Evolutionary conservation across 768 basidiomycete species (phyloP).

Genomic region (Psilocybe tampanensis): DNA sequence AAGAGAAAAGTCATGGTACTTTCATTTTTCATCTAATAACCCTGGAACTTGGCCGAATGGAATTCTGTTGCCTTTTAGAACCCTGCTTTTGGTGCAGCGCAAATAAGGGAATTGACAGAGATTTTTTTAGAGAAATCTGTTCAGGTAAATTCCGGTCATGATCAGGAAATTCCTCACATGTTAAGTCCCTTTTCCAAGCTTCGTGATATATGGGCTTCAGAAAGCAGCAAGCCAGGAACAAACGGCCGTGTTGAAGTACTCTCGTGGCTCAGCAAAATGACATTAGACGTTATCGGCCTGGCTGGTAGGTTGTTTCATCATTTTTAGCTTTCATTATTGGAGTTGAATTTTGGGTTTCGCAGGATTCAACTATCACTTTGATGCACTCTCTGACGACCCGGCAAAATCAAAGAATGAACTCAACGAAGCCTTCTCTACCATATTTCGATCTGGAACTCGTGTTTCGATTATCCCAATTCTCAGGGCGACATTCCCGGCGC

Average conservation of each 20-base stretch:
- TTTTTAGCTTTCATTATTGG: slow-evolving; percentile 41
- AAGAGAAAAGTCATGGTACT: slow-evolving; percentile 48
- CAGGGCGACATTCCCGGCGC: slow-evolving; percentile 33
- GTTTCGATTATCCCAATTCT: slow-evolving; percentile 34
- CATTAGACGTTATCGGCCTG: slow-evolving; percentile 77
- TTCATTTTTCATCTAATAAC: background rate
- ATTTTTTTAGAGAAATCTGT: slow-evolving; percentile 60
- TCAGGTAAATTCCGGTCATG: slow-evolving; percentile 33
- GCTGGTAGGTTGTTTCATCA: slow-evolving; percentile 47
- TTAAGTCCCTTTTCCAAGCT: slow-evolving; percentile 33
- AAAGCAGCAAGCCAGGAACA: slow-evolving; percentile 31
- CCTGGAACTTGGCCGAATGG: background rate
- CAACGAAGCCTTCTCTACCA: slow-evolving; percentile 49
- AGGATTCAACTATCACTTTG: slow-evolving; percentile 39
- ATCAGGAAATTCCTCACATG: background rate
- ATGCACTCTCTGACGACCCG: slow-evolving; percentile 28
- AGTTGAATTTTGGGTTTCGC: background rate
- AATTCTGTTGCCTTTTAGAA: slow-evolving; percentile 38
- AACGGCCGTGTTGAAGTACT: slow-evolving; percentile 54
- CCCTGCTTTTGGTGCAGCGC: slow-evolving; percentile 64
- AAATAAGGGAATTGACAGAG: slow-evolving; percentile 57
- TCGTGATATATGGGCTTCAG: slow-evolving; percentile 47
- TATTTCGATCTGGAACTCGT: slow-evolving; percentile 47
- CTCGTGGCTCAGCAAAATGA: slow-evolving; percentile 65
- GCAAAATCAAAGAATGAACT: slow-evolving; percentile 51